Conservation (phyloP, 2,329 filamentous ascomycete genomes). For the Calonectria honghensis region DNA sequence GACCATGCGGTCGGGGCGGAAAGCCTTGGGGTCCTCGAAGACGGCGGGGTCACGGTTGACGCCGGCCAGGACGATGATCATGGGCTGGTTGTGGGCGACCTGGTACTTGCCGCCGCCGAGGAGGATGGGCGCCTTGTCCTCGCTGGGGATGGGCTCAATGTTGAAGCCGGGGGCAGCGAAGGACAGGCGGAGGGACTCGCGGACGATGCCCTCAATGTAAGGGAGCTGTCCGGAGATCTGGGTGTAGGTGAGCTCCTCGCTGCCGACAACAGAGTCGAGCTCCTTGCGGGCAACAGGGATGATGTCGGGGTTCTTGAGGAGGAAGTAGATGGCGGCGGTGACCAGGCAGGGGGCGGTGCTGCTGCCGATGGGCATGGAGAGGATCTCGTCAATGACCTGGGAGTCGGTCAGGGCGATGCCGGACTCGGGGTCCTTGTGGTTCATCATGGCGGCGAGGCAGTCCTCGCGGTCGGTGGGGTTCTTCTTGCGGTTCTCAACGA, state of each 20-base stretch:
- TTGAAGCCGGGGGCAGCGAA: slow-evolving; percentile 74
- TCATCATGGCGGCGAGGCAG: slow-evolving; percentile 76
- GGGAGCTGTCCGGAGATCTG: slow-evolving; percentile 69
- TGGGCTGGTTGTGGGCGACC: slow-evolving; percentile 67
- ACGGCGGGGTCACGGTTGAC: slow-evolving; percentile 70
- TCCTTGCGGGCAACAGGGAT: slow-evolving; percentile 71
- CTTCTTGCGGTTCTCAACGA: slow-evolving; percentile 74
- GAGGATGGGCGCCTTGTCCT: slow-evolving; percentile 66
- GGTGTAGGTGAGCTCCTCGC: slow-evolving; percentile 64
- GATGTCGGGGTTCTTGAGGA: slow-evolving; percentile 70
- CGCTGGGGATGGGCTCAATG: slow-evolving; percentile 66
- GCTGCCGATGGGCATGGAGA: slow-evolving; percentile 78
- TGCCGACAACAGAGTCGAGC: slow-evolving; percentile 71
- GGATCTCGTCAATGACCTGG: slow-evolving; percentile 80
- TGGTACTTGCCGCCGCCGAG: slow-evolving; percentile 70
- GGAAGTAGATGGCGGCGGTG: slow-evolving; percentile 68
- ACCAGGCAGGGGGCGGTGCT: slow-evolving; percentile 69
- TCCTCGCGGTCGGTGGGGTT: slow-evolving; percentile 75
- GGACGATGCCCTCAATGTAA: slow-evolving; percentile 73
- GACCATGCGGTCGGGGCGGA: slow-evolving; percentile 70
- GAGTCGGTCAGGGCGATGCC: slow-evolving; percentile 74
- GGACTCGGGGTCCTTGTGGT: slow-evolving; percentile 76
- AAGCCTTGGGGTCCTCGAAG: slow-evolving; percentile 68
- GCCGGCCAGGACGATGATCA: slow-evolving; percentile 70
- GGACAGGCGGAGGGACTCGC: slow-evolving; percentile 73